Evolutionary conservation across 2,329 filamentous ascomycete genomes (phyloP), one percentile per base, ranked within the genome.

Genomic region (Colletotrichum higginsianum): DNA sequence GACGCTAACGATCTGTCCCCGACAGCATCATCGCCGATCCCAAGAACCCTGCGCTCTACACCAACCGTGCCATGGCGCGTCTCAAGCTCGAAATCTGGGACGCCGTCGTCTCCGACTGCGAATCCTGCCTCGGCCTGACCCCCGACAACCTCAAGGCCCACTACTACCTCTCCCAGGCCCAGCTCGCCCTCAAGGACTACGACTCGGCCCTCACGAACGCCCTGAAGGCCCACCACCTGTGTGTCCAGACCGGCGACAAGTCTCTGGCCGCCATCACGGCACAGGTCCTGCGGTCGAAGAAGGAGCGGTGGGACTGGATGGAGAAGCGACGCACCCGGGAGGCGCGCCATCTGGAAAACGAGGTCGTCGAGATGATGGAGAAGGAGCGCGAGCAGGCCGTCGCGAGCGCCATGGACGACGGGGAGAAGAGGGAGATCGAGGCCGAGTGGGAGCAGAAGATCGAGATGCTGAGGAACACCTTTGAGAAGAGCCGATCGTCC

Each of bases 41-140:
- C 4, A 88, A 86, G 66, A 96, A 97, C 79, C 90, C 93, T 1
- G 86, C 92, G 40, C 88, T 98, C 61, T 98, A 95, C 83, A 96
- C 94, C 49, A 98, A 98, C 83, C 93, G 95, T 65, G 94, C 95
- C 62, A 93, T 98, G 83, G 91, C 93, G 4, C 90, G 95, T 50
- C 86, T 96, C 70, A 93, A 93, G 82, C 88, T 97, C 26, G 84
- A 87, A 72, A 86, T 90, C 76, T 97, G 92, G 89, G 88, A 93
- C 40, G 90, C 87, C 12, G 94, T 92, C 60, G 91, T 96, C 74
- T 85, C 90, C 71, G 95, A 98, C 82, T 96, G 95, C 79, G 82
- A 92, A 64, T 86, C 90, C 62, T 94, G 93, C 74, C 91, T 98
- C 61, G 87, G 90, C 71, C 86, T 97, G 7, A 85, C 89, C 38